Percentiles rank a stretch among this genome's conserved stretches.
These are phyloP conservation scores for Exophiala phaeomuriformis DNA, from an alignment of 2,329 filamentous ascomycete species.

Conservation along the genomic window DNA sequence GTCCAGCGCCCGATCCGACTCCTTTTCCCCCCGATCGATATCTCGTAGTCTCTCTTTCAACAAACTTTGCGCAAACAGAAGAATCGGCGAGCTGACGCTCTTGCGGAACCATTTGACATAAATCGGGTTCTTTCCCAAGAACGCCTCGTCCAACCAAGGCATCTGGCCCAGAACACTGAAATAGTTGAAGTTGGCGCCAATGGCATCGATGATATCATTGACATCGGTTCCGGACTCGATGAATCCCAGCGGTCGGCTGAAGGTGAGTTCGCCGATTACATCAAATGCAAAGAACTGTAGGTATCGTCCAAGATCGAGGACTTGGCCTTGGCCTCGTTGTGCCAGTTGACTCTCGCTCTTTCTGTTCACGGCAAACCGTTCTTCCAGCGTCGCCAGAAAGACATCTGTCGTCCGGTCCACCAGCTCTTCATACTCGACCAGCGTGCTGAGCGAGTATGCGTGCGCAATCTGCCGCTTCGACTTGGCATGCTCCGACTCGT, in stretches of 20 bases:
- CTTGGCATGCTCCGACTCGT: slow-evolving; percentile 37
- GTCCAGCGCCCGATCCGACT: slow-evolving; percentile 5
- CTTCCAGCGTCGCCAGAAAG: slow-evolving; percentile 28
- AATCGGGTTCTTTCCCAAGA: slow-evolving; percentile 33
- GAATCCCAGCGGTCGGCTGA: slow-evolving; percentile 32
- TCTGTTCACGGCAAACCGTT: slow-evolving; percentile 18
- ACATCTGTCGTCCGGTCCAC: slow-evolving; percentile 32
- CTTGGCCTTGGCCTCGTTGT: neutral
- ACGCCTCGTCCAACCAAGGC: slow-evolving; percentile 32
- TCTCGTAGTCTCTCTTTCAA: slow-evolving; percentile 20
- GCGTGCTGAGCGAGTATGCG: slow-evolving; percentile 37
- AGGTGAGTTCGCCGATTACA: slow-evolving; percentile 35
- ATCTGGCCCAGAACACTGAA: slow-evolving; percentile 31
- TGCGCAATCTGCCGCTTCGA: slow-evolving; percentile 36
- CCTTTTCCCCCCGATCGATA: slow-evolving; percentile 11
- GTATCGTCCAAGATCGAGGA: slow-evolving; percentile 30
- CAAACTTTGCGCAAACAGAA: slow-evolving; percentile 19
- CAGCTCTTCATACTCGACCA: slow-evolving; percentile 37
- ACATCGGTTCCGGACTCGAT: slow-evolving; percentile 32
- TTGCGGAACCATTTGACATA: slow-evolving; percentile 24
- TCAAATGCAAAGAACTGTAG: slow-evolving; percentile 35
- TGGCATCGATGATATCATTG: slow-evolving; percentile 30
- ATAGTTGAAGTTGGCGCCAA: slow-evolving; percentile 30
- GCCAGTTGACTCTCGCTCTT: too few species aligned
- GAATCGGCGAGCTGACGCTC: slow-evolving; percentile 20